Evolutionary conservation across 768 basidiomycete genomes (phyloP).

Genomic region (Agrocybe praecox): DNA sequence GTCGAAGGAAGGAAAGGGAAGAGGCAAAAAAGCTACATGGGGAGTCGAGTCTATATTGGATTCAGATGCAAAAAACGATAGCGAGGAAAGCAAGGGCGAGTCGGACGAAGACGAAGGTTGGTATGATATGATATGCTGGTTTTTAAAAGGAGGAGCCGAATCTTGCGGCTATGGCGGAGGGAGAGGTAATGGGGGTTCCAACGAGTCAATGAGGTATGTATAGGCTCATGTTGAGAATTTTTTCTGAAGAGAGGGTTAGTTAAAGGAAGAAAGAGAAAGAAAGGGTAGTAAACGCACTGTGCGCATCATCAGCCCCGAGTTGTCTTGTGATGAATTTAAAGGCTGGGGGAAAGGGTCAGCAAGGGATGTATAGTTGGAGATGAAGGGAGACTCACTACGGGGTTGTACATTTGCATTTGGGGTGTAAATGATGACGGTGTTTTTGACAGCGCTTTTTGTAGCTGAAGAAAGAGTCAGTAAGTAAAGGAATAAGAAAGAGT

Average conservation of each 20-base stretch:
- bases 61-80: slow-evolving; percentile 18
- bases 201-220: neutral
- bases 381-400: slow-evolving; percentile 33
- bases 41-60: slow-evolving; percentile 16
- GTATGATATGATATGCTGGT: neutral
- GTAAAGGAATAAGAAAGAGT: neutral
- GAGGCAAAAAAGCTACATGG: slow-evolving; percentile 20
- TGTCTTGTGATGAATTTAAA: slow-evolving; percentile 36
- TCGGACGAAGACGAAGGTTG: neutral
- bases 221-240: slow-evolving; percentile 27
- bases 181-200: no score
- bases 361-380: slow-evolving; percentile 8
- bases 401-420: slow-evolving; percentile 37
- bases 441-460: slow-evolving; percentile 69
- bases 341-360: slow-evolving; percentile 27
- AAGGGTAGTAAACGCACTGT: slow-evolving; percentile 28
- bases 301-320: slow-evolving; percentile 59
- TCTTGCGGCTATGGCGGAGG: slow-evolving; percentile 14
- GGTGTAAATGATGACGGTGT: slow-evolving; percentile 35
- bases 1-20: no score
- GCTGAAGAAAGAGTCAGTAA: slow-evolving; percentile 32
- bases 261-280: neutral
- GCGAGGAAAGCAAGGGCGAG: slow-evolving; percentile 19
- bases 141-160: slow-evolving; percentile 12
- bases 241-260: slow-evolving; percentile 19